Conservation (phyloP, 2,329 filamentous ascomycete species). For the Aspergillus candidus region DNA sequence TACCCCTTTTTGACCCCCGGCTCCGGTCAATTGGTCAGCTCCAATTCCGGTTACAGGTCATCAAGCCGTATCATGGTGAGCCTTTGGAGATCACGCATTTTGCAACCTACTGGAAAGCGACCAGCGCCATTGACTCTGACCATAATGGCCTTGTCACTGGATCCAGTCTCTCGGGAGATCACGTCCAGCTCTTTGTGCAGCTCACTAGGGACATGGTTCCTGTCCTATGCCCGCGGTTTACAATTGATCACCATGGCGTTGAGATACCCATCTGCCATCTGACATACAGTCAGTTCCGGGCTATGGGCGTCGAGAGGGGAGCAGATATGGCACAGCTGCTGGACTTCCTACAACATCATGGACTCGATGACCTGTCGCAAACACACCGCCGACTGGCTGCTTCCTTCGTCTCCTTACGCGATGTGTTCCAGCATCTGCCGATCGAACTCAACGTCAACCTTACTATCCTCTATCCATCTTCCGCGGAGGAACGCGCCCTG, state of each 20-base stretch:
- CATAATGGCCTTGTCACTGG: constrained; percentile 85
- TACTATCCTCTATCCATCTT: constrained; percentile 81
- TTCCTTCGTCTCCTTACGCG: constrained; percentile 71
- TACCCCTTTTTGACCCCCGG: constrained; percentile 88
- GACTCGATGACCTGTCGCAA: constrained; percentile 48
- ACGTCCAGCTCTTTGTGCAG: constrained; percentile 85
- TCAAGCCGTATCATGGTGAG: constrained; percentile 89
- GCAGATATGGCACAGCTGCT: constrained; percentile 22
- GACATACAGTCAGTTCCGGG: constrained; percentile 56
- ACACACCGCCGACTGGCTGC: constrained; percentile 67
- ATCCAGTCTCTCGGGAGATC: constrained; percentile 92
- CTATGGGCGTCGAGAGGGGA: constrained; percentile 35
- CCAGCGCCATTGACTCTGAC: constrained; percentile 81
- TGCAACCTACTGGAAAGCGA: constrained; percentile 98
- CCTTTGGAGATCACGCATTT: constrained; percentile 96
- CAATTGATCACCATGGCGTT: constrained; percentile 66
- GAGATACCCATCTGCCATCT: constrained; percentile 77
- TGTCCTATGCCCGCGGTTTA: constrained; percentile 82
- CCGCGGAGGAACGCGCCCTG: constrained; percentile 63
- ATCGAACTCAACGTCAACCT: constrained; percentile 80
- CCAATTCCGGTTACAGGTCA: constrained; percentile 89
- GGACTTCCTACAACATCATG: constrained; percentile 27
- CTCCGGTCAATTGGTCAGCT: constrained; percentile 89
- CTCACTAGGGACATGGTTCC: constrained; percentile 82
- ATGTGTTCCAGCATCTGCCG: constrained; percentile 70